Evolutionary conservation across 257 asterid genomes (phyloP).

Genomic region (Solanum verrucosum): DNA sequence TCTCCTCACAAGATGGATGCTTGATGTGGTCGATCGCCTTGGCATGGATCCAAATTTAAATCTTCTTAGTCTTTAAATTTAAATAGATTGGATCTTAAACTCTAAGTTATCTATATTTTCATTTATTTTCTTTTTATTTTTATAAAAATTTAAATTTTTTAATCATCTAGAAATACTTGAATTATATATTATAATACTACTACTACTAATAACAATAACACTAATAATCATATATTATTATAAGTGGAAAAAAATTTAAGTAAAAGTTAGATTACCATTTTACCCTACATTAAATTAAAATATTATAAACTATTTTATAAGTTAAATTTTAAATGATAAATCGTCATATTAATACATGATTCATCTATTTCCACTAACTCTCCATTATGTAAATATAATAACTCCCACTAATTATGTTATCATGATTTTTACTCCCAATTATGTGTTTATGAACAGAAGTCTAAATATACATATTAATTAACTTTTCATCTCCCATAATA

Average conservation of each 20-base stretch:
- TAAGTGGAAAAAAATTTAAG: not conserved
- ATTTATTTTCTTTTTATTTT: not conserved
- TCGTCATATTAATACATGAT: not conserved
- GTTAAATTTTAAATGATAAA: not conserved
- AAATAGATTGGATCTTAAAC: no score
- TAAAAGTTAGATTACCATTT: no score
- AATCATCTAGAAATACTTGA: not conserved
- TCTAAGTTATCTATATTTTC: not conserved
- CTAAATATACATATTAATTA: no score
- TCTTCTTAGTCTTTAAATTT: no score
- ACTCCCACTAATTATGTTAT: not conserved
- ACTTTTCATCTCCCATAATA: not conserved
- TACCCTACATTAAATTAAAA: not conserved
- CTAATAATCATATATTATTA: no score
- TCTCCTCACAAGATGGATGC: not conserved
- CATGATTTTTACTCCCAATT: not conserved
- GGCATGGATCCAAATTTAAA: not conserved
- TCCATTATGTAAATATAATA: not conserved
- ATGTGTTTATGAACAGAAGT: not conserved
- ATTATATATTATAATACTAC: no score
- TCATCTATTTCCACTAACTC: not conserved
- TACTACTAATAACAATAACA: no score
- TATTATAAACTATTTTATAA: not conserved
- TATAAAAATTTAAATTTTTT: rapidly evolving
- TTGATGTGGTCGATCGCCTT: not conserved